Evolutionary conservation across 1,284 basidiomycete species (phyloP), one percentile per base, ranked within the genome.

Genomic region (Microbotryum saponariae): DNA sequence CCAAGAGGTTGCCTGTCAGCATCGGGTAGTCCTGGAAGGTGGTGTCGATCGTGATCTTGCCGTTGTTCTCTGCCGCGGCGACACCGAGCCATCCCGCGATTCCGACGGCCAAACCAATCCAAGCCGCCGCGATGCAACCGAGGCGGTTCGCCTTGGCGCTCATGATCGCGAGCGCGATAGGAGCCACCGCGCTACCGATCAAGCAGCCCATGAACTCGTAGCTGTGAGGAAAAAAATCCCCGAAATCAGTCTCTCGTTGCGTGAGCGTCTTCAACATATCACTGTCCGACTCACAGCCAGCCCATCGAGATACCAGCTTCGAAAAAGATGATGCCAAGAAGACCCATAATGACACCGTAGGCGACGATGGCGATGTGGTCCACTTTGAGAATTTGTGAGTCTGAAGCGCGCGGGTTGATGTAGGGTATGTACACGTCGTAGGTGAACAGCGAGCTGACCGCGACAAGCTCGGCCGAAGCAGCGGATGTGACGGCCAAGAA

Each of bases 221-320:
- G 16, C 37, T 42, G 14, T 6, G 37, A 42, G 37, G 14, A 6
- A 42, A 42, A 10, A 18, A 16, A 12, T 4, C 5, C 37, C 37
- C 12, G 14, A 21, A 16, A 50, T 31, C 31, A 50, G 48, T 50
- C 1, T 16, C 37, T 42, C 21, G 53, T 54, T 16, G 14, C 20
- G 20, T 29, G 21, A 16, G 56, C 33, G 10, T 50, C 56, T 42
- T 65, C 8, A 42, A 42, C 10, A 42, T 18, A 5, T 6, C 37
- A 18, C 16, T 6, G 16, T 16, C 6, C 16, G 16, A 42, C 37
- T 42, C 37, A 66, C 2, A 69, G 72, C 86, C 86, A 91, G 18
- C 88, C 89, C 88, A 91, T 88, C 7, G 84, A 86, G 59, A 97
- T 84, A 6, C 90, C 89, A 64, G 91, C 89, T 72, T 89, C 90